Percentiles rank a stretch among this genome's conserved stretches.
Conservation (phyloP, 2,329 filamentous ascomycete species). For the Uncinocarpus reesii region DNA sequence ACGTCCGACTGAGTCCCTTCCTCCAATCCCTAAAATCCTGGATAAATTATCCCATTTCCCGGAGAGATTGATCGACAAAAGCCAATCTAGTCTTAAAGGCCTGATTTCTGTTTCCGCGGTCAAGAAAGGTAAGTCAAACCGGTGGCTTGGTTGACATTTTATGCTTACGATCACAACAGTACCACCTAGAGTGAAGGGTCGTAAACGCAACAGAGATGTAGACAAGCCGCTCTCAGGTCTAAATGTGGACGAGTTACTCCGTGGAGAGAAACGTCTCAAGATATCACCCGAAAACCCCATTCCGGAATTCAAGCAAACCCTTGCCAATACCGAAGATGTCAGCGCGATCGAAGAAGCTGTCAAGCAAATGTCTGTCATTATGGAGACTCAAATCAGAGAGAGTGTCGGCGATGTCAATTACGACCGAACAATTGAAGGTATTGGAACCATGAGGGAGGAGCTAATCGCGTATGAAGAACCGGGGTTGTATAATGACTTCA, state of each 20-base stretch:
- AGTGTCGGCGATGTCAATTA: slow-evolving; percentile 71
- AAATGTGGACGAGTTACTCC: slow-evolving; percentile 73
- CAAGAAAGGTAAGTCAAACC: slow-evolving; percentile 56
- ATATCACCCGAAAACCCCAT: slow-evolving; percentile 66
- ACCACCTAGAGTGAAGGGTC: slow-evolving; percentile 66
- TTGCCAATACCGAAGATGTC: slow-evolving; percentile 52
- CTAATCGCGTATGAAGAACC: slow-evolving; percentile 66
- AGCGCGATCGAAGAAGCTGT: slow-evolving; percentile 56
- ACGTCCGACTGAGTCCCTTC: slow-evolving; percentile 55
- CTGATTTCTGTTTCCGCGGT: slow-evolving; percentile 64
- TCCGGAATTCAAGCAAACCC: slow-evolving; percentile 77
- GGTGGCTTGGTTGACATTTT: background rate
- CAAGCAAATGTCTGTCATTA: slow-evolving; percentile 63
- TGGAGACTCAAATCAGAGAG: slow-evolving; percentile 56
- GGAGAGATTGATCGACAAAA: slow-evolving; percentile 51
- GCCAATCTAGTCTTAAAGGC: slow-evolving; percentile 48
- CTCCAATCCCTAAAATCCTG: slow-evolving; percentile 53
- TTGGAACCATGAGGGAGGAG: slow-evolving; percentile 69
- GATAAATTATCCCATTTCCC: slow-evolving; percentile 65
- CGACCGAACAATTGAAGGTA: slow-evolving; percentile 60
- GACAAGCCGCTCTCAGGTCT: slow-evolving; percentile 82
- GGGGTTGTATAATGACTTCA: slow-evolving; percentile 62
- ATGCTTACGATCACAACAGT: slow-evolving; percentile 40
- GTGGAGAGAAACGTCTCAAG: slow-evolving; percentile 42
- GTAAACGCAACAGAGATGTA: slow-evolving; percentile 54